phyloP scores from a whole-genome alignment of 2,329 filamentous ascomycete species.

The Fusarium sterilihyphosum region DNA sequence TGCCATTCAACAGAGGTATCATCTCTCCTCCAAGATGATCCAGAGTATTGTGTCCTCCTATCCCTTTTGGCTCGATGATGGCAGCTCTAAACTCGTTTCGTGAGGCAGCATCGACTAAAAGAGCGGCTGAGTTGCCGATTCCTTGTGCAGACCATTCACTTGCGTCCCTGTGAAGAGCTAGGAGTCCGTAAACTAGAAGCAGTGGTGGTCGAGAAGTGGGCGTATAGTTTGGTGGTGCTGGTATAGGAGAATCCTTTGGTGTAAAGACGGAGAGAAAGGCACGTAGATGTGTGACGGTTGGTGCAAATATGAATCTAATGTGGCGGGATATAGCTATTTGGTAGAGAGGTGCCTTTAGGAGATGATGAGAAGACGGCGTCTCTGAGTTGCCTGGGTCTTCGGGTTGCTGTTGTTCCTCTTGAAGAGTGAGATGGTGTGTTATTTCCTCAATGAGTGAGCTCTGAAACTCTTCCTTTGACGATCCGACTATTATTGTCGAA shows the following conservation, averaged over 20 bases:
- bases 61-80: slow-evolving; percentile 57
- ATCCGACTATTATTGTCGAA: slow-evolving; percentile 78
- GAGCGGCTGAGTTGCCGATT: slow-evolving; percentile 69
- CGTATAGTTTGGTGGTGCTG: slow-evolving; percentile 49
- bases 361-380: slow-evolving; percentile 17
- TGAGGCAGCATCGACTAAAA: slow-evolving; percentile 68
- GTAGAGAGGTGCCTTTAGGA: slow-evolving; percentile 73
- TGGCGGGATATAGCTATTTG: slow-evolving; percentile 75
- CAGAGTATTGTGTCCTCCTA: slow-evolving; percentile 44
- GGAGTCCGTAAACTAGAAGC: slow-evolving; percentile 72
- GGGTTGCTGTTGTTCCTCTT: not conserved
- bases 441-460: slow-evolving; percentile 64
- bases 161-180: slow-evolving; percentile 72
- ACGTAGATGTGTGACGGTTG: slow-evolving; percentile 79
- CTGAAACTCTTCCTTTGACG: slow-evolving; percentile 71
- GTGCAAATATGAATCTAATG: slow-evolving; percentile 76
- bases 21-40: slow-evolving; percentile 58
- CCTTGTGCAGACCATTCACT: slow-evolving; percentile 82
- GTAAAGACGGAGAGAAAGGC: slow-evolving; percentile 74
- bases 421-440: slow-evolving; percentile 31
- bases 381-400: not conserved
- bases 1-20: slow-evolving; percentile 71
- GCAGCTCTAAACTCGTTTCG: slow-evolving; percentile 56
- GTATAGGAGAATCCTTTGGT: slow-evolving; percentile 48
- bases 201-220: slow-evolving; percentile 47